A percentile compares a stretch with the other conserved stretches of the same genome.
These are phyloP conservation scores for Diaporthe vaccinii DNA, from an alignment of 2,329 filamentous ascomycete species.

Conservation along the genomic window DNA sequence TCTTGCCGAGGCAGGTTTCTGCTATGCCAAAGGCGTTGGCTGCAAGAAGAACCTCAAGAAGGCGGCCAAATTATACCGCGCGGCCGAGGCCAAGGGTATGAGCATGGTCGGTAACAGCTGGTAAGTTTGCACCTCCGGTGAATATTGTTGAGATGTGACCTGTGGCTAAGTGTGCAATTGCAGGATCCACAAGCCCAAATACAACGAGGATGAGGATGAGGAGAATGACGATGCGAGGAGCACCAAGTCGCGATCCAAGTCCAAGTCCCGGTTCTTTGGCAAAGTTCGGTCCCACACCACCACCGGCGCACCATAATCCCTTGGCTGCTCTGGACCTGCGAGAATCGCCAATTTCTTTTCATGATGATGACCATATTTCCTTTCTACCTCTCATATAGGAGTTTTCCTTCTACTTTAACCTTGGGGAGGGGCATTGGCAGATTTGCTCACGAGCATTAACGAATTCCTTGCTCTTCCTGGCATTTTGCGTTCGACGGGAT, in stretches of 20 bases:
- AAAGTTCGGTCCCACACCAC: slow-evolving; percentile 42
- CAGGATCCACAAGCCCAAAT: slow-evolving; percentile 98
- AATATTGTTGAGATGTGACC: neutral
- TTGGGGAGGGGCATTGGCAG: slow-evolving; percentile 33
- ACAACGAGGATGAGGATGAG: slow-evolving; percentile 74
- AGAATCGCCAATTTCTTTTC: slow-evolving; percentile 8
- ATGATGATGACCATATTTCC: slow-evolving; percentile 39
- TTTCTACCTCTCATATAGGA: slow-evolving; percentile 36
- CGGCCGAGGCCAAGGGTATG: slow-evolving; percentile 93
- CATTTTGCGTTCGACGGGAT: slow-evolving; percentile 41
- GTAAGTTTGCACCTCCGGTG: slow-evolving; percentile 66
- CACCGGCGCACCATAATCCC: slow-evolving; percentile 37
- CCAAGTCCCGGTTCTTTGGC: slow-evolving; percentile 77
- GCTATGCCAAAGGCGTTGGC: slow-evolving; percentile 92
- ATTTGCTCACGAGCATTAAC: slow-evolving; percentile 38
- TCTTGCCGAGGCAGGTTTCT: slow-evolving; percentile 93
- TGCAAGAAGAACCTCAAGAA: slow-evolving; percentile 98
- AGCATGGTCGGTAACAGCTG: slow-evolving; percentile 99
- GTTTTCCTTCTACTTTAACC: slow-evolving; percentile 28
- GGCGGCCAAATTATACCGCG: slow-evolving; percentile 89
- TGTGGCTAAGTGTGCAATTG: slow-evolving; percentile 39
- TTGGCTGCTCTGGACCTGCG: slow-evolving; percentile 4
- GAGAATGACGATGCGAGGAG: slow-evolving; percentile 69
- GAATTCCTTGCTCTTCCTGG: slow-evolving; percentile 39
- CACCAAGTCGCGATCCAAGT: slow-evolving; percentile 76